Base-by-base conservation (phyloP, 768 basidiomycete genomes). In the Omphalotus guepiniiformis region DNA sequence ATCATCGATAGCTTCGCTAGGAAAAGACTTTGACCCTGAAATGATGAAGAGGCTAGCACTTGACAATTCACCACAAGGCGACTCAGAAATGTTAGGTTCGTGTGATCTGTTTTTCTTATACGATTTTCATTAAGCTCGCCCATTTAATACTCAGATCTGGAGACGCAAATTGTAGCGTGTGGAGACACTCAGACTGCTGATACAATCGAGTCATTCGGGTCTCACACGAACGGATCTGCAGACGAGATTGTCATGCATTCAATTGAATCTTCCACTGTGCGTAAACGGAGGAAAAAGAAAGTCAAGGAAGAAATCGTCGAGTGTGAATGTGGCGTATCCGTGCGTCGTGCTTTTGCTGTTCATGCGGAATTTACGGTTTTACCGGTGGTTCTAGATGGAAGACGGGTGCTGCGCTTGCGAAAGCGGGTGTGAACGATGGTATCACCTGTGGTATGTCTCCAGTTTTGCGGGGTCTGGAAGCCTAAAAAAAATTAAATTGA, bases 361-460 rank as follows among this genome's bases (percentile, higher is more conserved):
- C n/a, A n/a, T n/a, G n/a, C n/a, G n/a, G n/a, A n/a, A n/a, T n/a
- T 51, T n/a, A 32, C 6, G 15, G 39, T 50, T 23, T n/a, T n/a
- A n/a, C 58, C 88, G 50, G 22, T 26, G 8, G 15, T 39, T 50
- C 23, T 57, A 88, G 85, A 56, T 70, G 13, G 80, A 82, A 23
- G 83, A 84, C 52, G 70, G 75, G 19, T 57, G 54, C 23, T 74
- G 79, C 47, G 72, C 78, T 47, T 92, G 88, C 56, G 86, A 90
- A 50, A 82, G 80, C 7, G 78, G 72, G n/a, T 90, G 89, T 62
- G 69, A 69, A 15, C 75, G 69, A 48, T 89, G 87, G 87, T 84
- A 77, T 58, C 89, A 92, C 60, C 55, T 81, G 35, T 92, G 88
- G 88, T 88, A 46, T 45, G 77, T n/a, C n/a, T n/a, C n/a, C n/a